phyloP scores from a whole-genome alignment of 768 basidiomycete species.

The Kwoniella sp. region DNA sequence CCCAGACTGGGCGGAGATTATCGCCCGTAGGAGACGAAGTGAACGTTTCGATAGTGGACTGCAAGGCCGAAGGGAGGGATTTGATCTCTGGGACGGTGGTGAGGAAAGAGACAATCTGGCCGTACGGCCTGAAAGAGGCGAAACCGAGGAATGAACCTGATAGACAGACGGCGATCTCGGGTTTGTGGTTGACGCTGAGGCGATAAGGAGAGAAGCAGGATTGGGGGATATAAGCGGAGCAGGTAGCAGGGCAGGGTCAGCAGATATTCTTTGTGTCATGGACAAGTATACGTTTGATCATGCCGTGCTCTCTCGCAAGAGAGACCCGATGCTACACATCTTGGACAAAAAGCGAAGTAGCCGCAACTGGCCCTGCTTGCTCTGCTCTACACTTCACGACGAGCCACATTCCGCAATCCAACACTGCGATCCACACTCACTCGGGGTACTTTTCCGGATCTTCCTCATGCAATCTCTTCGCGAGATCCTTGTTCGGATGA shows the following conservation, averaged over 20 bases:
- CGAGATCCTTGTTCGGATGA: slow-evolving; percentile 49
- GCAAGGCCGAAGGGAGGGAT: slow-evolving; percentile 64
- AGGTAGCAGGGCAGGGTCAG: too few relatives aligned
- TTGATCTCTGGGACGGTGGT: slow-evolving; percentile 71
- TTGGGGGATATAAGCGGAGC: too few relatives aligned
- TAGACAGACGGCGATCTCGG: slow-evolving; percentile 71
- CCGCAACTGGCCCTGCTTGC: too few relatives aligned
- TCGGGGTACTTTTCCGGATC: slow-evolving; percentile 47
- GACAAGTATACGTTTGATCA: too few relatives aligned
- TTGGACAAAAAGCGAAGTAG: too few relatives aligned
- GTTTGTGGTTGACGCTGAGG: slow-evolving; percentile 49
- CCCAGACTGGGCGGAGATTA: slow-evolving; percentile 64
- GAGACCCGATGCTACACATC: too few relatives aligned
- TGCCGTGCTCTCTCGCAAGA: too few relatives aligned
- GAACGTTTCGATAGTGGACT: slow-evolving; percentile 62
- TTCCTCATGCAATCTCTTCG: slow-evolving; percentile 43
- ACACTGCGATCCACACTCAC: too few relatives aligned
- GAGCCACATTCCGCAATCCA: too few relatives aligned
- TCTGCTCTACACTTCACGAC: too few relatives aligned
- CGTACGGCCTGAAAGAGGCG: slow-evolving; percentile 84
- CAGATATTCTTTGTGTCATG: too few relatives aligned
- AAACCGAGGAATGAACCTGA: slow-evolving; percentile 78
- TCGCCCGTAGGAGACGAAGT: slow-evolving; percentile 55
- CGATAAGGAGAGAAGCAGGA: background rate
- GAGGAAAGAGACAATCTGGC: slow-evolving; percentile 68